These are phyloP conservation scores for Drechslera avenae DNA, from an alignment of 2,329 filamentous ascomycete species.

Conservation along the genomic window DNA sequence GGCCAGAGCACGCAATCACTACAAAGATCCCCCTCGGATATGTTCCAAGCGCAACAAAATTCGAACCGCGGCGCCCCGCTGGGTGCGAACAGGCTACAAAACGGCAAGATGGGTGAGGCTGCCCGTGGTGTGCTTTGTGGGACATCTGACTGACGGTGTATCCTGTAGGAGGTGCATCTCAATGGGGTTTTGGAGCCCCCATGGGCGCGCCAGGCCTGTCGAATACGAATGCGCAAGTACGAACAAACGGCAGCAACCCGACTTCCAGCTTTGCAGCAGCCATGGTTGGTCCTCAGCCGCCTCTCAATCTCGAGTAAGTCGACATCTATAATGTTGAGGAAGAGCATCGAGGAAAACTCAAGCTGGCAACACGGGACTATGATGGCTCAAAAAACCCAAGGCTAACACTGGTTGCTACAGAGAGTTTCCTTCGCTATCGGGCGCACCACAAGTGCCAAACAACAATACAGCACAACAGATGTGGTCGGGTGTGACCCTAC, in stretches of 20 bases:
- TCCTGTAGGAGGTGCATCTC: slow-evolving; percentile 57
- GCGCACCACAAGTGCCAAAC: slow-evolving; percentile 61
- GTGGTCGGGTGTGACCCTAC: slow-evolving; percentile 63
- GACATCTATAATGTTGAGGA: slow-evolving; percentile 11
- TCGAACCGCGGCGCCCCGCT: slow-evolving; percentile 56
- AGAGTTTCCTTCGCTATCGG: slow-evolving; percentile 67
- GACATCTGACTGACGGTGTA: slow-evolving; percentile 24
- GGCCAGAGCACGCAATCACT: slow-evolving; percentile 58
- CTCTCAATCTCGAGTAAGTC: slow-evolving; percentile 64
- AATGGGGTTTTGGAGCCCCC: slow-evolving; percentile 63
- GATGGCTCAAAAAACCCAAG: slow-evolving; percentile 9
- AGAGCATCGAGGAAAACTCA: neutral
- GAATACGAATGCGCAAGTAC: slow-evolving; percentile 55
- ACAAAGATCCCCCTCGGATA: slow-evolving; percentile 58
- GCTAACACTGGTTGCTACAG: slow-evolving; percentile 48
- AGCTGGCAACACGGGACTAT: neutral
- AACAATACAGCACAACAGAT: slow-evolving; percentile 58
- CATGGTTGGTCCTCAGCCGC: slow-evolving; percentile 59
- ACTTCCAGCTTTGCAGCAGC: slow-evolving; percentile 61
- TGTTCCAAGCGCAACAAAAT: slow-evolving; percentile 58
- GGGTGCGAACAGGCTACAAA: slow-evolving; percentile 57
- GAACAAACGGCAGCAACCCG: slow-evolving; percentile 55
- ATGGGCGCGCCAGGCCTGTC: slow-evolving; percentile 59
- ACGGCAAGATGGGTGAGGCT: slow-evolving; percentile 59
- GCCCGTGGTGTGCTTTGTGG: neutral